Percentiles rank a stretch among this genome's conserved stretches.
phyloP scores from a whole-genome alignment of 2,329 filamentous ascomycete genomes.

The Colletotrichum falcatum region DNA sequence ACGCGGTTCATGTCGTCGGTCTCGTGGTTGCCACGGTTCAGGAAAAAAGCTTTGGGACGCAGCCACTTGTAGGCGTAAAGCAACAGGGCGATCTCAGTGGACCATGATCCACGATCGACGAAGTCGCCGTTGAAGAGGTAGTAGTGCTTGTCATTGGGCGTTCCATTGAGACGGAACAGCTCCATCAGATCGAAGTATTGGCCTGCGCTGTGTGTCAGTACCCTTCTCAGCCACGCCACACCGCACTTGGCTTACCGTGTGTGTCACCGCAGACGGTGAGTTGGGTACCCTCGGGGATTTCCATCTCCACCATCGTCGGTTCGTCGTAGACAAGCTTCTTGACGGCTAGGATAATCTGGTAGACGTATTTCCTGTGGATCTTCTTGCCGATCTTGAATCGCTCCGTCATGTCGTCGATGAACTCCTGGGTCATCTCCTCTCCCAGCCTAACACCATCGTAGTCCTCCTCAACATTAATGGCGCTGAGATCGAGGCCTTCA shows the following conservation, averaged over 20 bases:
- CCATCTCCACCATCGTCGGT: slow-evolving; percentile 95
- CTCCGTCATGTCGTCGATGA: slow-evolving; percentile 97
- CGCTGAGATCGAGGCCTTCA: slow-evolving; percentile 88
- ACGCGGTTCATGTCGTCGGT: slow-evolving; percentile 99
- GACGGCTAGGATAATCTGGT: slow-evolving; percentile 92
- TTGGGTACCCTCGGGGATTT: slow-evolving; percentile 80
- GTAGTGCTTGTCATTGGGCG: slow-evolving; percentile 85
- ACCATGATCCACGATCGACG: slow-evolving; percentile 97
- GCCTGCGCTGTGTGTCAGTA: slow-evolving; percentile 62
- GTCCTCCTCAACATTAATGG: slow-evolving; percentile 82
- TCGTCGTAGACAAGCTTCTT: slow-evolving; percentile 92
- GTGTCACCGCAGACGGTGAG: slow-evolving; percentile 98
- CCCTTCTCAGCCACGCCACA: slow-evolving; percentile 2
- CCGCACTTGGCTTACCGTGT: slow-evolving; percentile 72
- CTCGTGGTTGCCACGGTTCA: slow-evolving; percentile 98
- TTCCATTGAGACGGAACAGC: slow-evolving; percentile 92
- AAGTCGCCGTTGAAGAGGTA: slow-evolving; percentile 99
- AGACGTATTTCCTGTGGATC: slow-evolving; percentile 95
- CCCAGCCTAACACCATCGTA: slow-evolving; percentile 88
- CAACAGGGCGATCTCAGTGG: slow-evolving; percentile 92
- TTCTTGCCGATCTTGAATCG: slow-evolving; percentile 97
- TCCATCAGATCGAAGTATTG: slow-evolving; percentile 99
- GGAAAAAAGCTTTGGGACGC: slow-evolving; percentile 86
- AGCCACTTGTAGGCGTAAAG: slow-evolving; percentile 98
- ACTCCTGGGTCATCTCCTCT: slow-evolving; percentile 92